Evolutionary conservation across 371 early-diverging fungal genomes (phyloP).

Genomic region (Mucor saturninus): DNA sequence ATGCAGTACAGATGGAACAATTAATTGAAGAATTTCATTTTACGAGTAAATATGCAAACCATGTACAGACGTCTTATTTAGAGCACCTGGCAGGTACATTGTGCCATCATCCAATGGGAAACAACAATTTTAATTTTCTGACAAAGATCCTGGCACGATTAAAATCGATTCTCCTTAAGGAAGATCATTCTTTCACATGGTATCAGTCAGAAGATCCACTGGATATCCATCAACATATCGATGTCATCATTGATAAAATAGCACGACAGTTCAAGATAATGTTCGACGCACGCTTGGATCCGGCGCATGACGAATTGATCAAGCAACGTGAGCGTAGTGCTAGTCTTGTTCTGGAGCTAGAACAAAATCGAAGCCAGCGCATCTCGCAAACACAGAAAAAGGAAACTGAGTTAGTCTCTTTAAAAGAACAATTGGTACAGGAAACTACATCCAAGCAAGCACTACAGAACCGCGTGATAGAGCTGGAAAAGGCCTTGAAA

Average conservation of each 20-base stretch:
- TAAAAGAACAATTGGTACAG: conserved; percentile 6
- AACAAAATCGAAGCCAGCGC: neutral
- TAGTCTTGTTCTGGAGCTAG: conserved; percentile 10
- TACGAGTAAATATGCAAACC: conserved; percentile 9
- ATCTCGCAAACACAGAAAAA: neutral
- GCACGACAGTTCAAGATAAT: neutral
- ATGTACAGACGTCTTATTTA: conserved; percentile 1
- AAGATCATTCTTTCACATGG: neutral
- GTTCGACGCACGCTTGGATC: too few relatives aligned
- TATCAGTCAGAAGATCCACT: neutral
- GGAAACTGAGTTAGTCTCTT: neutral
- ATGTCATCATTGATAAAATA: too few relatives aligned
- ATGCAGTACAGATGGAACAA: conserved; percentile 4
- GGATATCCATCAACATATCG: neutral
- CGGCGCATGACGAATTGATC: conserved; percentile 2
- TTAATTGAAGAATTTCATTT: conserved; percentile 25
- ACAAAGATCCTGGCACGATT: neutral
- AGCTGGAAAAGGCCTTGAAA: neutral
- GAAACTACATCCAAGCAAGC: conserved; percentile 5
- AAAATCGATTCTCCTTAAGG: neutral
- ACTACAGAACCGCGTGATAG: conserved; percentile 10
- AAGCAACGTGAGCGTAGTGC: conserved; percentile 13
- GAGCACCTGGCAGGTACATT: conserved; percentile 11
- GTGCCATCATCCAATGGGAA: neutral
- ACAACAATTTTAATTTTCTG: neutral